Base-by-base conservation (phyloP, 2,329 filamentous ascomycete genomes). In the Fusarium torulosum region DNA sequence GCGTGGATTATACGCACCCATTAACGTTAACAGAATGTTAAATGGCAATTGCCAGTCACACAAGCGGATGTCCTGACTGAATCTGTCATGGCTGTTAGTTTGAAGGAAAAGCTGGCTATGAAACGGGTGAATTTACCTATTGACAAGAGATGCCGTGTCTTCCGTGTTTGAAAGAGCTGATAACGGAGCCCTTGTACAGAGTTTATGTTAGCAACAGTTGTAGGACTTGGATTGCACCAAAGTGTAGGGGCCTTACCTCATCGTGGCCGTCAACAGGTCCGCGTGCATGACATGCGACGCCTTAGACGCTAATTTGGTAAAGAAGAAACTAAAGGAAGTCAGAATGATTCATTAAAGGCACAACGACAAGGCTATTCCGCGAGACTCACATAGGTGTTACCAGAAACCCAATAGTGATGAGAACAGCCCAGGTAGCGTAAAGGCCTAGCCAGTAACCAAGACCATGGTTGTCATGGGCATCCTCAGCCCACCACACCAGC, bases 21-120 rank as follows among this genome's bases (percentile, higher is more conserved):
- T 53, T 4, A 53, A 44, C 6, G 50, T 53, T 17, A 53, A 13
- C 13, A 53, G 50, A 27, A 53, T 44, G 10, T 53, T 53, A 6
- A 53, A 53, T 3, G 50, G 50, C 14, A 53, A n/a, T 35, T 53
- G 50, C 50, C 50, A 53, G 19, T 53, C 50, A 20, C 50, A 44
- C 17, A 53, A 20, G 11, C 50, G 41, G 17, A 53, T 53, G 3
- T 53, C 50, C 14, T 53, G 50, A 10, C 50, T 53, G n/a, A 53
- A 53, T 17, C 23, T n/a, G 8, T 23, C 23, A 23, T 23, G 4
- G 8, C 23, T 23, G 23, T 23, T 23, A 23, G 23, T 6, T 23
- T 23, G 5, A 23, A 23, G 23, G 23, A 23, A 23, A 6, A 23
- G 4, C 23, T 23, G 23, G 23, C 23, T 4, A 23, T 23, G 23